Evolutionary conservation across 2,329 filamentous ascomycete species (phyloP).

Genomic region (Fusarium haematococcum): DNA sequence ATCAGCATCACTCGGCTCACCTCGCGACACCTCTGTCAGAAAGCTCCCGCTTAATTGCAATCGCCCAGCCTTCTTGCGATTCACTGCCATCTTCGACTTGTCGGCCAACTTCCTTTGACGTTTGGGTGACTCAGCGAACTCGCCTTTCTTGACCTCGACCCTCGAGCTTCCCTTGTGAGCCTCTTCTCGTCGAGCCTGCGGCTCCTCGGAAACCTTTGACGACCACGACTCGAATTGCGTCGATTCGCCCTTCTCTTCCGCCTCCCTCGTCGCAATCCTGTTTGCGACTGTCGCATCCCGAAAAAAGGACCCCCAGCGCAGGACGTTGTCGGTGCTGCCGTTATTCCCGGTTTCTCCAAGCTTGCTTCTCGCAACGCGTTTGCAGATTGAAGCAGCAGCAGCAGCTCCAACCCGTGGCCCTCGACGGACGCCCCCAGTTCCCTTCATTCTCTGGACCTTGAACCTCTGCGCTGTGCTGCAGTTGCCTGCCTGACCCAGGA

Average conservation of each 20-base stretch:
- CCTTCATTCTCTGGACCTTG: slow-evolving; percentile 33
- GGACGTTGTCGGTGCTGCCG: slow-evolving; percentile 38
- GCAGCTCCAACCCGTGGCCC: slow-evolving; percentile 27
- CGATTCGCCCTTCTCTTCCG: slow-evolving; percentile 1
- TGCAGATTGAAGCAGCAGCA: slow-evolving; percentile 18
- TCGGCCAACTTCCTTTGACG: slow-evolving; percentile 4
- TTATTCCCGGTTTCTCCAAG: slow-evolving; percentile 10
- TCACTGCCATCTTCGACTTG: slow-evolving; percentile 6
- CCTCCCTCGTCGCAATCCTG: background rate
- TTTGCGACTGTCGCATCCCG: slow-evolving; percentile 19
- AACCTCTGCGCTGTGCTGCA: slow-evolving; percentile 42
- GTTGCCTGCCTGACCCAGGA: slow-evolving; percentile 37
- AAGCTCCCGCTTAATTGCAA: slow-evolving; percentile 20
- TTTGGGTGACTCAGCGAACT: slow-evolving; percentile 37
- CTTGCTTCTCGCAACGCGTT: slow-evolving; percentile 18
- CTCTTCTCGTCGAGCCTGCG: slow-evolving; percentile 2
- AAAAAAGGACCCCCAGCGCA: slow-evolving; percentile 28
- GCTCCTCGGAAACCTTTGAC: slow-evolving; percentile 11
- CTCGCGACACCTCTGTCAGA: slow-evolving; percentile 1
- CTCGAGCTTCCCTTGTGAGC: slow-evolving; percentile 15
- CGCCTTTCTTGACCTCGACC: slow-evolving; percentile 27
- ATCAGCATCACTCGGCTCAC: slow-evolving; percentile 14
- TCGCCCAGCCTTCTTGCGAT: slow-evolving; percentile 30
- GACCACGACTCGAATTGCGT: slow-evolving; percentile 19
- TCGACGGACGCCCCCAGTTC: slow-evolving; percentile 23